Conservation (phyloP, 1,284 basidiomycete genomes). For the Ganoderma lucidum region DNA sequence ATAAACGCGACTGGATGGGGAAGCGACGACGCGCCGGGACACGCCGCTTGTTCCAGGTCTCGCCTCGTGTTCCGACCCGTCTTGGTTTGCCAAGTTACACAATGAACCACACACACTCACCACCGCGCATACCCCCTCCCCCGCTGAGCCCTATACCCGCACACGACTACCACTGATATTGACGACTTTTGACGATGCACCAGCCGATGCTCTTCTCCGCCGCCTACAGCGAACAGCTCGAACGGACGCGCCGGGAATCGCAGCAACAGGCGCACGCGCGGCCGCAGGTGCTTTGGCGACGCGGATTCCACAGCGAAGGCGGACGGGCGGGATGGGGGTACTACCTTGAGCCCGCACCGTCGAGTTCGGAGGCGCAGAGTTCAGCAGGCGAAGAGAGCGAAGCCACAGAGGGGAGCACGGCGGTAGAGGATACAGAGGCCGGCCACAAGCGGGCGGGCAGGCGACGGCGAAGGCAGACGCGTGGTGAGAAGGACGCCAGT, state of each 20-base stretch:
- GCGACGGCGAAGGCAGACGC: constrained; percentile 17
- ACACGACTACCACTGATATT: constrained; percentile 8
- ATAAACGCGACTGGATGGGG: background rate
- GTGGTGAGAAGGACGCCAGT: background rate
- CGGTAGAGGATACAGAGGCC: constrained; percentile 17
- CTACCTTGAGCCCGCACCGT: constrained; percentile 29
- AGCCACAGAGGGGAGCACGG: constrained; percentile 15
- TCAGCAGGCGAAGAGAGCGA: constrained; percentile 16
- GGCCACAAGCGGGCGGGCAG: constrained; percentile 15
- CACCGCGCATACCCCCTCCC: constrained; percentile 24
- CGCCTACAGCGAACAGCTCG: constrained; percentile 29
- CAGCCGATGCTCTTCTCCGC: constrained; percentile 31
- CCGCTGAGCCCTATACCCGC: constrained; percentile 14
- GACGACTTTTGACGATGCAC: constrained; percentile 20
- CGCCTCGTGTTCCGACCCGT: constrained; percentile 30
- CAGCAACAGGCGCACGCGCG: constrained; percentile 18
- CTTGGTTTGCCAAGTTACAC: constrained; percentile 26
- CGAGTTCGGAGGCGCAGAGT: constrained; percentile 13
- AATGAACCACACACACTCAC: constrained; percentile 32
- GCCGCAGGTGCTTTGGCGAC: constrained; percentile 26
- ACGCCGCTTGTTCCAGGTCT: constrained; percentile 24
- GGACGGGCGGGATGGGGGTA: constrained; percentile 26
- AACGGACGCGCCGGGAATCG: constrained; percentile 27
- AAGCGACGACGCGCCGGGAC: constrained; percentile 20
- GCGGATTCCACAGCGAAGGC: constrained; percentile 30